A percentile compares a stretch with the other conserved stretches of the same genome.
Evolutionary conservation across 2,329 filamentous ascomycete genomes (phyloP).

Genomic region (Penicillium sp.): DNA sequence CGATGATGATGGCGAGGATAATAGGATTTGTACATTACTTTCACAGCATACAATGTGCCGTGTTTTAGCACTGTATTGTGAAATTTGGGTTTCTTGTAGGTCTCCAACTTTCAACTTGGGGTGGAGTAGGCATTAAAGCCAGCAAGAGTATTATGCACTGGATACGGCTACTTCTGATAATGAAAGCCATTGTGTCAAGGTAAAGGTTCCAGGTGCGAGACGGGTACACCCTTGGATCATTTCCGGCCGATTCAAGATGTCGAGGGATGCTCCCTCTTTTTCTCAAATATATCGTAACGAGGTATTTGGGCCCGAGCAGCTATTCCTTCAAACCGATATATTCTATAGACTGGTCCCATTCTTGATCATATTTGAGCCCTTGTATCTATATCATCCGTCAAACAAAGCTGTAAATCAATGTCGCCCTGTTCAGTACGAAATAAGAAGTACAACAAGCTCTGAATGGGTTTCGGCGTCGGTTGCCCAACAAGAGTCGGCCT

Average conservation of each 20-base stretch:
- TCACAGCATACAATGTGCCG: constrained; percentile 19
- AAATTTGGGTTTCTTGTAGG: constrained; percentile 28
- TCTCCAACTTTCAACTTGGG: too few species aligned
- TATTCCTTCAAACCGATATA: constrained; percentile 15
- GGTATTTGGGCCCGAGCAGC: not conserved
- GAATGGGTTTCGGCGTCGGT: constrained; percentile 13
- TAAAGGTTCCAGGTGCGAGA: too few species aligned
- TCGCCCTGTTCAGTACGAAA: constrained; percentile 10
- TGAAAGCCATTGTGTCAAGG: too few species aligned
- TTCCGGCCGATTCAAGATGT: too few species aligned
- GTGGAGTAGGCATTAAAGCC: too few species aligned
- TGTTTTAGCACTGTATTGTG: constrained; percentile 1
- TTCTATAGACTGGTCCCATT: constrained; percentile 12
- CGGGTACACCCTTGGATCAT: too few species aligned
- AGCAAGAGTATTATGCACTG: too few species aligned
- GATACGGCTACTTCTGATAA: too few species aligned
- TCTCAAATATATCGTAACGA: not conserved
- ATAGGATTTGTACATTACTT: constrained; percentile 27
- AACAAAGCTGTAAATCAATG: constrained; percentile 19
- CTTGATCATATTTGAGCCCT: constrained; percentile 7
- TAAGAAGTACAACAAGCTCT: constrained; percentile 16
- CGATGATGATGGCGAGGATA: constrained; percentile 20
- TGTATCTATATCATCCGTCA: constrained; percentile 17
- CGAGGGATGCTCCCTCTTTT: too few species aligned
- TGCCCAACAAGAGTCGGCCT: constrained; percentile 9